Base-by-base conservation (phyloP, 768 basidiomycete species). In the Coprinopsis cinerea region DNA sequence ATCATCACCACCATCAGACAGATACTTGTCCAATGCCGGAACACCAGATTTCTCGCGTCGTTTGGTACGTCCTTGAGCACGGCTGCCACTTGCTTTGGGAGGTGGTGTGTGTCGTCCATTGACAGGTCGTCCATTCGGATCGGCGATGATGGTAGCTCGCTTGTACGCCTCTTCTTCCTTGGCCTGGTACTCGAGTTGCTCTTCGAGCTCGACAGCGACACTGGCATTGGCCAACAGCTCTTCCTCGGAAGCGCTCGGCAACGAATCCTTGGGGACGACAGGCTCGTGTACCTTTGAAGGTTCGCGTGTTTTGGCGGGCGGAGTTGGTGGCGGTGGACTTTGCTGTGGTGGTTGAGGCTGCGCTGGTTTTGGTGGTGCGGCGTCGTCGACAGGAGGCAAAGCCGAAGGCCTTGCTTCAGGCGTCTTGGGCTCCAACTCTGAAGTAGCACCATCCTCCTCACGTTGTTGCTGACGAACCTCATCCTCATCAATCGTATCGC, bases 21-120 rank as follows among this genome's bases (percentile, higher is more conserved):
- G 66, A 60, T 82, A 81, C 40, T 81, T 78, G 64, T 92, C 88
- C 64, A 93, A 67, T 1, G 88, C 89, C 14, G 82, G 76, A 36
- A 92, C 79, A 50, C 88, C 90, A 25, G 90, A 92, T 61, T 88
- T 88, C 65, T 92, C 89, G 51, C 84, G 78, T 15, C 85, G 80
- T 39, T 57, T 57, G n/a, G 56, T 57, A 11, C 69, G 72, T 26
- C 57, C 56, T 26, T 54, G 48, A 37, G 65, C 64, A 27, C 53
- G 58, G 44, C 57, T 61, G 45, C 59, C 48, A 17, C 57, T 52
- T 49, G 60, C 44, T 56, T 60, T 66, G 26, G 60, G 49, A 27
- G 61, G 56, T 4, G 54, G 53, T 10, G 41, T 43, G 17, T 43
- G 41, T 43, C 41, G 41, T 22, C 41, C 41, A 26, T 43, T 43